Evolutionary conservation across 306 rosid genomes (phyloP), one percentile per base, ranked within the genome.

Genomic region (Vigna mungo): DNA sequence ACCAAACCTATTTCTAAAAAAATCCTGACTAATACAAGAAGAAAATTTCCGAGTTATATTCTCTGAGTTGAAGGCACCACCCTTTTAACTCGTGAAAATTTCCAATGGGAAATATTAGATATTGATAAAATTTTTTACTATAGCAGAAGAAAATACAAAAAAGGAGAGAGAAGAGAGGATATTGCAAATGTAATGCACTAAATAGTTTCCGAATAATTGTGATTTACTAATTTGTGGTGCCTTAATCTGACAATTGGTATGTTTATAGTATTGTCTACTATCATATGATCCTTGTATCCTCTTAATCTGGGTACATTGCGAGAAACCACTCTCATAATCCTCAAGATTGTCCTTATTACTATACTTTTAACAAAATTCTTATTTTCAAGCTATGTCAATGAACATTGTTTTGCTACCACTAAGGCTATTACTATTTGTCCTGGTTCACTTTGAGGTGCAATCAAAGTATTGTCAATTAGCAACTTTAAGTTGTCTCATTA

Each of bases 401-500:
- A n/a, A 74, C 63, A 44, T 44, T 59, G 5, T 44, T 58, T 43
- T 43, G 17, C 36, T 12, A 59, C 47, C 9, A n/a, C 48, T 59
- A 12, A 43, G 46, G 21, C 43, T 79, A 52, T 16, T 60, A 5
- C 49, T 70, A 32, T 32, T 61, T 56, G 6, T 44, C 48, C 56
- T 18, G 61, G 17, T 61, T 60, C 49, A 17, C 48, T 75, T 61
- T 9, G 5, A 61, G 79, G 30, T 46, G 41, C 8, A 46, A 53
- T 36, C 6, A 10, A 61, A 47, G 60, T 77, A 6, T 23, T 23
- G 55, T 53, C 55, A 77, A 21, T 36, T 65, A 43, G n/a, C 54
- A 52, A 53, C 52, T 64, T 65, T 39, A 34, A 55, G 27, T 36
- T 68, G 65, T 74, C 76, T 68, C 27, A 48, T 14, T 74, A 37